Base-by-base conservation (phyloP, 257 asterid genomes). In the Primulina huaijiensis region DNA sequence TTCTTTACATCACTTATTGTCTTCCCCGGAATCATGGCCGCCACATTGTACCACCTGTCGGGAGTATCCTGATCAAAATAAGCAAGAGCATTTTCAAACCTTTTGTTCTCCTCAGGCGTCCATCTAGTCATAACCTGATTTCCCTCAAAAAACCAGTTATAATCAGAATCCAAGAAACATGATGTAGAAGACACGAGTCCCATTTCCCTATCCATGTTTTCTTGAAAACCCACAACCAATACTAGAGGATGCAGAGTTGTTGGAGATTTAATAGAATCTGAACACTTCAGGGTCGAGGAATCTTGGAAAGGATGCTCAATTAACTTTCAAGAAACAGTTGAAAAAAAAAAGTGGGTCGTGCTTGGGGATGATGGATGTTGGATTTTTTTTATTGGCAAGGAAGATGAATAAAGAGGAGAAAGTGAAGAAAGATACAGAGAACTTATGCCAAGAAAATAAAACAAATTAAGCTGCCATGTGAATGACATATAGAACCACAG, bases 1-100 rank as follows among this genome's bases (percentile, higher is more conserved):
- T 77, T 81, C 40, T 78, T 76, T 63, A 83, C 88, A 59, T 83
- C 88, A 9, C 11, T 65, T 55, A 78, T 80, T 0, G 84, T 78
- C 82, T 83, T 83, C 14, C 84, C 88, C 0, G 88, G 88, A 33
- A 83, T 68, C 85, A 78, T 74, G 16, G 83, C 75, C 1, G 88
- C 88, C 1, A 83, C 86, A 35, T 81, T 81, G 59, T 33, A 20
- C 88, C 88, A 83, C 73, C 88, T 75, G 58, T 83, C 86, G 0
- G 88, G 88, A n/a, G 88, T 80, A 21, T 83, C 85, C 63, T 74
- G 66, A 10, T 83, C 88, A 7, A 72, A 80, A 11, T 78, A 59
- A 2, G 86, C 84, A 4, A 83, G 74, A 0, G 88, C 88, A 38
- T 69, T 64, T 76, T 83, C 88, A 30, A 83, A 83, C 33, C 60